Conservation (phyloP, 352 stramenopile genomes). For the Phytopythium aichiense region DNA sequence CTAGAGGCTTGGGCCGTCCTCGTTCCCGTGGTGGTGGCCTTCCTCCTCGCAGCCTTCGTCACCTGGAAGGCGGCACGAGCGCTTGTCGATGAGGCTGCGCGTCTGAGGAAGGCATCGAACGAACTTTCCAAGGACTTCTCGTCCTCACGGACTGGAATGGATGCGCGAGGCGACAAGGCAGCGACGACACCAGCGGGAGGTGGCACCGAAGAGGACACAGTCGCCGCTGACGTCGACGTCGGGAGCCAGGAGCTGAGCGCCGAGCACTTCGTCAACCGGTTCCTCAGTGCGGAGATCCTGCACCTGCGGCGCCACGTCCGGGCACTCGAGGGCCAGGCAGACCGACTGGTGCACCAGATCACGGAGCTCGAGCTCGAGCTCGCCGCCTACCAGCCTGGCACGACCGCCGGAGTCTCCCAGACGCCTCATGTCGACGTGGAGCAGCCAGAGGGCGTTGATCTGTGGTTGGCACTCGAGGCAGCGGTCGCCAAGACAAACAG, state of each 20-base stretch:
- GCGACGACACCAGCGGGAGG: not conserved
- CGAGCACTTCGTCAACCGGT: not conserved
- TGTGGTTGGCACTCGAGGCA: conserved; percentile 1
- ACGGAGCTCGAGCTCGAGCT: conserved; percentile 2
- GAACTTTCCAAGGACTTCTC: not conserved
- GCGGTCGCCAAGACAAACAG: not conserved
- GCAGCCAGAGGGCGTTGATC: not conserved
- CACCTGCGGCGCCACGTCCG: not conserved
- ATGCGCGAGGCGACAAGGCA: not conserved
- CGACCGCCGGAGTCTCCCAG: not conserved
- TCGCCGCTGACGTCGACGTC: not conserved
- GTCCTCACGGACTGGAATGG: not conserved
- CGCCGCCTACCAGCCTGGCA: not conserved
- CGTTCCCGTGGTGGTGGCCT: not conserved
- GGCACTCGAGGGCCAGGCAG: not conserved
- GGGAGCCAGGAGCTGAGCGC: not conserved
- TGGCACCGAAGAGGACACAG: not conserved
- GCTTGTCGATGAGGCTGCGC: not conserved
- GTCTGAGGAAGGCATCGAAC: not conserved
- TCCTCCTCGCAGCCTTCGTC: not conserved
- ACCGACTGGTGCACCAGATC: not conserved
- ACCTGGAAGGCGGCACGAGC: not conserved
- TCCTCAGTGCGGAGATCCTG: not conserved
- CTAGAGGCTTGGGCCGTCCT: not conserved
- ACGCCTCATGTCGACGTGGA: not conserved